These are phyloP conservation scores for Dioscorea dumetorum DNA, from an alignment of 106 monocot species.

Conservation along the genomic window DNA sequence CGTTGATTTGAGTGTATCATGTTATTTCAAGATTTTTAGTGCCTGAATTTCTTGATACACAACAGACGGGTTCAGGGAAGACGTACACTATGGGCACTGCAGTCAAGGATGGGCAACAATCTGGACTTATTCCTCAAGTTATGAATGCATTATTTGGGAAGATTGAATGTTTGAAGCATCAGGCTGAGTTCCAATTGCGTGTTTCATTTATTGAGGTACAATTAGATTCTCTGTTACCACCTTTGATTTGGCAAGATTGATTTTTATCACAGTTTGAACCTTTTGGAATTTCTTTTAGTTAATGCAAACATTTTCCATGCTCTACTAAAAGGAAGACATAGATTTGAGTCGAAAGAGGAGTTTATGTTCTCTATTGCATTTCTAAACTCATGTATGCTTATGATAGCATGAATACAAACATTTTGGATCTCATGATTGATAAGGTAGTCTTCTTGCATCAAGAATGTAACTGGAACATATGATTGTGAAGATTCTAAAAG, in stretches of 20 bases:
- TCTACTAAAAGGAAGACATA: too few relatives aligned
- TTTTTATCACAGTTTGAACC: too few relatives aligned
- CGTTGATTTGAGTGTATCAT: background rate
- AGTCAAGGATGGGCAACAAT: slow-evolving; percentile 53
- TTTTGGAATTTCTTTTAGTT: too few relatives aligned
- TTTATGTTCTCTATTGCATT: too few relatives aligned
- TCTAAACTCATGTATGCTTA: too few relatives aligned
- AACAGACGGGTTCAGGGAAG: slow-evolving; percentile 99
- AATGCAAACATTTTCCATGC: too few relatives aligned
- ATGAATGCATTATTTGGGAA: slow-evolving; percentile 81
- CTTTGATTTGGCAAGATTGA: background rate
- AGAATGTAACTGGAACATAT: background rate
- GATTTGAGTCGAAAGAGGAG: too few relatives aligned
- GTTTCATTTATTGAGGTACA: slow-evolving; percentile 98
- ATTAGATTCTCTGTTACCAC: background rate
- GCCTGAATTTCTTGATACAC: slow-evolving; percentile 13
- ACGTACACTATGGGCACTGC: slow-evolving; percentile 99
- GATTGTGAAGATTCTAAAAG: slow-evolving; percentile 82
- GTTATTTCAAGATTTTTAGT: background rate
- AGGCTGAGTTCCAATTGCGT: slow-evolving; percentile 81
- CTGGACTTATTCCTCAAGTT: slow-evolving; percentile 78
- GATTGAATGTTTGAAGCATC: slow-evolving; percentile 64
- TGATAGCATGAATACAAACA: too few relatives aligned
- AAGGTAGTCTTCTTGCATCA: too few relatives aligned
- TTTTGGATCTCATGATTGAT: too few relatives aligned